Evolutionary conservation across 176 grass and related monocot genomes (phyloP).

Genomic region (Hordeum vulgare): MorexV3_pseudomolecules_assembly NC_058524.1:596596796-596597295

Average conservation of each 20-base stretch:
- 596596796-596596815: not conserved
- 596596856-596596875: not conserved
- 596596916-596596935: not conserved
- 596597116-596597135: not conserved
- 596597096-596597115: not conserved
- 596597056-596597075: not conserved
- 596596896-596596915: not conserved
- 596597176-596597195: not conserved
- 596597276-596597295: no score
- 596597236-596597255: no score
- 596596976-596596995: not conserved
- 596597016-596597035: not conserved
- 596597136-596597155: not conserved
- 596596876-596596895: not conserved
- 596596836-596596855: not conserved
- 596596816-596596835: not conserved
- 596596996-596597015: not conserved
- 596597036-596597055: slow-evolving; percentile 12
- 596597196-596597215: not conserved
- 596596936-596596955: not conserved
- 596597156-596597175: not conserved
- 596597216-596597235: no score
- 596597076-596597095: not conserved
- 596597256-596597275: no score
- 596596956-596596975: slow-evolving; percentile 17